A percentile compares a stretch with the other conserved stretches of the same genome.
Evolutionary conservation across 2,329 filamentous ascomycete species (phyloP).

Genomic region (Gaeumannomyces tritici): DNA sequence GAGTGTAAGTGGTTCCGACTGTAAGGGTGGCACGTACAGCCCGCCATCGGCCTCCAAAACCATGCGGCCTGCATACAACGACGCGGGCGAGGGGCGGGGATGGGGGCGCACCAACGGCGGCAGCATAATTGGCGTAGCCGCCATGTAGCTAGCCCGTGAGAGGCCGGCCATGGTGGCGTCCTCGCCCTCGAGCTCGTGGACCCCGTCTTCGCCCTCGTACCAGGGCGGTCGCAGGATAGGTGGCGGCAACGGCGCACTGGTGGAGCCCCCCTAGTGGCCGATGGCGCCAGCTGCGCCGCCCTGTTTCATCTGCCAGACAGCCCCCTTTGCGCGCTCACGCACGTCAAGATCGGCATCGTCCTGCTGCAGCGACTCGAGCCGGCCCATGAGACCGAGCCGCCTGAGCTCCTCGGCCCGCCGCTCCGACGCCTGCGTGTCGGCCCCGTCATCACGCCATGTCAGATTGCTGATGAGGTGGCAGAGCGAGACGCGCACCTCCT

Average conservation of each 20-base stretch:
- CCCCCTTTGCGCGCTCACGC: constrained; percentile 72
- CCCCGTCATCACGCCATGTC: constrained; percentile 68
- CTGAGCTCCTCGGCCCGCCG: constrained; percentile 61
- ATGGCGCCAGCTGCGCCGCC: background rate
- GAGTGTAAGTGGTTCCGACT: too few relatives aligned
- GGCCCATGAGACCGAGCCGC: constrained; percentile 60
- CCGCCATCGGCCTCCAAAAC: too few relatives aligned
- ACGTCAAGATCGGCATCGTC: constrained; percentile 73
- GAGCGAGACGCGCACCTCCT: constrained; percentile 65
- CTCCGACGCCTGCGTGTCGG: constrained; percentile 54
- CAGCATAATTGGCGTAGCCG: background rate
- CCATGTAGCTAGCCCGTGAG: too few relatives aligned
- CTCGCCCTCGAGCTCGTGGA: background rate
- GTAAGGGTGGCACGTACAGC: too few relatives aligned
- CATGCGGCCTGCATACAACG: background rate
- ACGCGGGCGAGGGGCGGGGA: too few relatives aligned
- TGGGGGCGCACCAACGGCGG: too few relatives aligned
- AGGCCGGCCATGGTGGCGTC: background rate
- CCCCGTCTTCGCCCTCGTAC: background rate
- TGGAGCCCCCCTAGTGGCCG: background rate
- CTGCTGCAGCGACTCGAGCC: constrained; percentile 50
- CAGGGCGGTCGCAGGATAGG: background rate
- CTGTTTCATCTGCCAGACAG: constrained; percentile 55
- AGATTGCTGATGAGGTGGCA: constrained; percentile 83
- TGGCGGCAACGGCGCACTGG: too few relatives aligned